Evolutionary conservation across 2,329 filamentous ascomycete genomes (phyloP).

Genomic region (Penicillium sp.): DNA sequence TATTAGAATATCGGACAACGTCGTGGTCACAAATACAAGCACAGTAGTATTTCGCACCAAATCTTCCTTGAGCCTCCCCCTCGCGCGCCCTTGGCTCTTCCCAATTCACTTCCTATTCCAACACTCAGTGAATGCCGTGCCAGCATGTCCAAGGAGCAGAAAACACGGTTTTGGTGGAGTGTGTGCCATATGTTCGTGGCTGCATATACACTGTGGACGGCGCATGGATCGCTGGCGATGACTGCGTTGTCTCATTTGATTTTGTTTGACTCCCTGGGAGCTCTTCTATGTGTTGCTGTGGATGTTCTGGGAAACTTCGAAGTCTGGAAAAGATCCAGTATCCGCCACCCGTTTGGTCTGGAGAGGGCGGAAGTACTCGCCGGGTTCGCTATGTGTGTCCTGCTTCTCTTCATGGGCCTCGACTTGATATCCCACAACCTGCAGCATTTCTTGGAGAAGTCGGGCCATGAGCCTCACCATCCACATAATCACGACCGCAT

Average conservation of each 20-base stretch:
- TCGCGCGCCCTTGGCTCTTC: conserved; percentile 81
- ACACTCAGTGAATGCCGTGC: conserved; percentile 83
- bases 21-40: conserved; percentile 95
- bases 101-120: conserved; percentile 87
- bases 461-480: conserved; percentile 72
- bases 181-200: conserved; percentile 82
- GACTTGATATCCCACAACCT: conserved; percentile 92
- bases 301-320: conserved; percentile 96
- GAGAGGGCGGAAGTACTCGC: conserved; percentile 91
- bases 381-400: conserved; percentile 93
- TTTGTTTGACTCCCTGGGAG: conserved; percentile 92
- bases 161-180: conserved; percentile 81
- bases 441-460: conserved; percentile 84
- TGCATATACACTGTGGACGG: conserved; percentile 79
- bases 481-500: conserved; percentile 66
- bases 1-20: conserved; percentile 81
- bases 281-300: conserved; percentile 84
- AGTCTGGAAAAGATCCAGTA: conserved; percentile 89
- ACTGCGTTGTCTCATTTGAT: conserved; percentile 90
- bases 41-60: conserved; percentile 93
- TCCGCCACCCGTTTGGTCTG: conserved; percentile 89
- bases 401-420: conserved; percentile 95
- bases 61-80: conserved; percentile 92
- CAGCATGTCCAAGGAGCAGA: conserved; percentile 88
- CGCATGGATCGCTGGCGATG: conserved; percentile 82